Percentiles rank a stretch among this genome's conserved stretches.
These are phyloP conservation scores for Clavaria fumosa DNA, from an alignment of 768 basidiomycete genomes.

Conservation along the genomic window DNA sequence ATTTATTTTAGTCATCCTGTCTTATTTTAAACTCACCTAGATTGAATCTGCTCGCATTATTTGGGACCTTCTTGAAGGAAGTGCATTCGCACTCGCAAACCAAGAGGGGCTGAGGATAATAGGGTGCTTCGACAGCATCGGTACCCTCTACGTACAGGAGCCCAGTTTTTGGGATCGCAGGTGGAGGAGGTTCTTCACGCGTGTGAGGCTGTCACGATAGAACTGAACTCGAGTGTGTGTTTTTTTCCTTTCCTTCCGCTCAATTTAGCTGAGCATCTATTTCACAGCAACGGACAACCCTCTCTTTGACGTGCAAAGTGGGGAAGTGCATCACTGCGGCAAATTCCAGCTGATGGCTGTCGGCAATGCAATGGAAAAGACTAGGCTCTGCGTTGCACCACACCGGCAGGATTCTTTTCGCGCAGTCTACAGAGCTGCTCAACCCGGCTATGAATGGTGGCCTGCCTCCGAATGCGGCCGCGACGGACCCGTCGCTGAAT, in stretches of 20 bases:
- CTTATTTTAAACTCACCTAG: slow-evolving; percentile 17
- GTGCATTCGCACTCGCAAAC: slow-evolving; percentile 38
- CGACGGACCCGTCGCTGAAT: slow-evolving; percentile 60
- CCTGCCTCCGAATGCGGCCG: slow-evolving; percentile 57
- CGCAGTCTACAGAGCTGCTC: slow-evolving; percentile 58
- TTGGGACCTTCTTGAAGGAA: slow-evolving; percentile 44
- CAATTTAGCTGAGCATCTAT: slow-evolving; percentile 7
- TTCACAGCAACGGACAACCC: slow-evolving; percentile 67
- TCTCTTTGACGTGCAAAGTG: slow-evolving; percentile 52
- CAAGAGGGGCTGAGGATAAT: slow-evolving; percentile 52
- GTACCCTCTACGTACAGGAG: slow-evolving; percentile 49
- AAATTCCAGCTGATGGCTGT: slow-evolving; percentile 82
- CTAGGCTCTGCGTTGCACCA: slow-evolving; percentile 56
- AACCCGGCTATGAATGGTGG: slow-evolving; percentile 75
- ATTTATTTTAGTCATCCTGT: background rate
- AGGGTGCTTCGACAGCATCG: slow-evolving; percentile 64
- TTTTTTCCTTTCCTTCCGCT: background rate
- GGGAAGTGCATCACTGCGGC: slow-evolving; percentile 58
- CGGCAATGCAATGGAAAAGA: slow-evolving; percentile 75
- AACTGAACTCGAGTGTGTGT: slow-evolving; percentile 64
- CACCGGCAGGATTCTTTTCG: slow-evolving; percentile 55
- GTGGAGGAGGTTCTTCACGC: slow-evolving; percentile 59
- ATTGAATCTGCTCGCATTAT: slow-evolving; percentile 55
- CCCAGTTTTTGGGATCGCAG: slow-evolving; percentile 71
- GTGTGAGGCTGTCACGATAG: slow-evolving; percentile 40